phyloP scores from a whole-genome alignment of 345 rosid species.

The Ceriops zippeliana region DNA sequence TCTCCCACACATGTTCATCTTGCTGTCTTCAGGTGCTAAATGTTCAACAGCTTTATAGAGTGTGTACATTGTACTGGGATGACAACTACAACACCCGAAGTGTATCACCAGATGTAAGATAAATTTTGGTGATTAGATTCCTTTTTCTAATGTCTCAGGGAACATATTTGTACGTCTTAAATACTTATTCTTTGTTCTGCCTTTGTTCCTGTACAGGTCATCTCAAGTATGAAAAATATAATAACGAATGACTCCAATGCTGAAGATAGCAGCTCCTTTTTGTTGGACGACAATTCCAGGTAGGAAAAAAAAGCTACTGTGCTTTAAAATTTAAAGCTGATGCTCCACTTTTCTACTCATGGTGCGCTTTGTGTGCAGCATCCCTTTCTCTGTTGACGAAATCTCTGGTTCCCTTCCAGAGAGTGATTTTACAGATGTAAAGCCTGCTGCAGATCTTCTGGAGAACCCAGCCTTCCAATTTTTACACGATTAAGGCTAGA shows the following conservation, averaged over 20 bases:
- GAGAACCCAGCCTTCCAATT: constrained; percentile 30
- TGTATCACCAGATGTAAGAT: constrained; percentile 28
- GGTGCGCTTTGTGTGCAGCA: constrained; percentile 15
- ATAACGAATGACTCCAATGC: constrained; percentile 8
- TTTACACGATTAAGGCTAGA: constrained; percentile 24
- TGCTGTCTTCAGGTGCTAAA: constrained; percentile 20
- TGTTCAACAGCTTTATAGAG: constrained; percentile 20
- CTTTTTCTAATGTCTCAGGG: background rate
- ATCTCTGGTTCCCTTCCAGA: constrained; percentile 16
- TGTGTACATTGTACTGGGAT: constrained; percentile 26
- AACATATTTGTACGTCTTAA: background rate
- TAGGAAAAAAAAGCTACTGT: constrained; percentile 4
- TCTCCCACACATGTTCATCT: background rate
- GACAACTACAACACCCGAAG: constrained; percentile 22
- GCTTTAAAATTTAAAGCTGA: background rate
- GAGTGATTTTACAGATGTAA: constrained; percentile 28
- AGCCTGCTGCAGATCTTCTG: constrained; percentile 20
- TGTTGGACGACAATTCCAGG: constrained; percentile 27
- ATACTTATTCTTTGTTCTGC: background rate
- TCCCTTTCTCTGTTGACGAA: constrained; percentile 29
- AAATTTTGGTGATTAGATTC: background rate
- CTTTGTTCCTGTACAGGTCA: constrained; percentile 14
- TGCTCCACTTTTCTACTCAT: background rate
- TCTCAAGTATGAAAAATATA: constrained; percentile 21
- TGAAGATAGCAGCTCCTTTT: constrained; percentile 8